Percentiles rank a stretch among this genome's conserved stretches.
These are phyloP conservation scores for Gastrodia elata DNA, from an alignment of 106 monocot species.

Conservation along the genomic window DNA sequence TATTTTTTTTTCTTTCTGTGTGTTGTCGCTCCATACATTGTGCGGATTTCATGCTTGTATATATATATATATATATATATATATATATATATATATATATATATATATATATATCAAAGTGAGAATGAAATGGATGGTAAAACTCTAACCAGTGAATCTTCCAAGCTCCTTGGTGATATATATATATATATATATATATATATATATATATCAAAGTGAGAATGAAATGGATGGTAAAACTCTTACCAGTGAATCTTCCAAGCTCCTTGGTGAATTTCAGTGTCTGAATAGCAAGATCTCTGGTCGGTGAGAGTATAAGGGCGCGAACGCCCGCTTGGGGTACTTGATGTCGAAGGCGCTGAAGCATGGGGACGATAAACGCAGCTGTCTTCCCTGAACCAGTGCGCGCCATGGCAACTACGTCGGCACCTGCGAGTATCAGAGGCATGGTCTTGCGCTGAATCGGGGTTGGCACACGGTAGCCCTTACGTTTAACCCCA, in stretches of 20 bases:
- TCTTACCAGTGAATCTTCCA: conserved; percentile 70
- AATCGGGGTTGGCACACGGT: conserved; percentile 85
- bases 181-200: no score
- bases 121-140: not conserved
- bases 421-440: conserved; percentile 73
- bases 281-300: conserved; percentile 89
- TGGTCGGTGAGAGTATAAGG: conserved; percentile 75
- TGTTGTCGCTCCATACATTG: no score
- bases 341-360: conserved; percentile 63
- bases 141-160: conserved; percentile 56
- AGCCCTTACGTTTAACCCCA: conserved; percentile 75
- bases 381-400: conserved; percentile 98
- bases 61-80: no score
- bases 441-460: conserved; percentile 90
- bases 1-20: no score
- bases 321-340: conserved; percentile 67
- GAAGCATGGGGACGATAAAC: conserved; percentile 78
- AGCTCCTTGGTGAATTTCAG: conserved; percentile 91
- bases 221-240: not conserved
- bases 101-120: not conserved
- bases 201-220: not conserved
- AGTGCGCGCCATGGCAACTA: conserved; percentile 93
- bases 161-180: conserved; percentile 89
- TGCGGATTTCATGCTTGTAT: no score
- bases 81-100: no score